phyloP scores from a whole-genome alignment of 2,329 filamentous ascomycete species.

The Chaetomium sp. region DNA sequence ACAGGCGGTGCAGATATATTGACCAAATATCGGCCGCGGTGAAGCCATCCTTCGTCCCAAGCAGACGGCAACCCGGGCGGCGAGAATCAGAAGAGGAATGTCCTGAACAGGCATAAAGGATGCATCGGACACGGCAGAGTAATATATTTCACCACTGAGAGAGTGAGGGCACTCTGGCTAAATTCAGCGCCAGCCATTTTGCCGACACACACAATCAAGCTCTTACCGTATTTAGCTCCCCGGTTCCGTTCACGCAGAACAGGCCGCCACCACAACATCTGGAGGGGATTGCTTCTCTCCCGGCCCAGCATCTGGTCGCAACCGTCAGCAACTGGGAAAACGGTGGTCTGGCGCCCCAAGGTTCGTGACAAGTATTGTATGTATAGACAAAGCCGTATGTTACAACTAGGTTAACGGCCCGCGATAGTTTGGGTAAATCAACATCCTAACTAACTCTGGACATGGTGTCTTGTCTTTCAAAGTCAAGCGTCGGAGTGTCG shows the following conservation, averaged over 20 bases:
- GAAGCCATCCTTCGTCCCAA: slow-evolving; percentile 22
- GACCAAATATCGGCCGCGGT: slow-evolving; percentile 28
- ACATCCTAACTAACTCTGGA: not conserved
- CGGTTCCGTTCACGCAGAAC: slow-evolving; percentile 24
- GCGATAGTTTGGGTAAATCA: not conserved
- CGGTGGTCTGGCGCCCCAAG: slow-evolving; percentile 4
- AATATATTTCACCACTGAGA: slow-evolving; percentile 36
- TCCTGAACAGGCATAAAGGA: slow-evolving; percentile 28
- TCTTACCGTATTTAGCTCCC: slow-evolving; percentile 18
- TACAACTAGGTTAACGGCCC: not conserved
- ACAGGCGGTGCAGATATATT: slow-evolving; percentile 27
- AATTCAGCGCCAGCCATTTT: slow-evolving; percentile 35
- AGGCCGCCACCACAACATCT: slow-evolving; percentile 30
- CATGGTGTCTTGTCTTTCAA: not conserved
- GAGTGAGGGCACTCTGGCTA: slow-evolving; percentile 36
- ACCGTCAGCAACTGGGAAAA: slow-evolving; percentile 7
- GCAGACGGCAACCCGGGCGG: slow-evolving; percentile 17
- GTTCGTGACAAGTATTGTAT: not conserved
- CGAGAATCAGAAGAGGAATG: slow-evolving; percentile 20
- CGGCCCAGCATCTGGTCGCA: not conserved
- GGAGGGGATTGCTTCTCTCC: slow-evolving; percentile 19
- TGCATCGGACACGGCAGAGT: slow-evolving; percentile 36
- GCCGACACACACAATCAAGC: slow-evolving; percentile 33
- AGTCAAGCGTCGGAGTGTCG: not conserved
- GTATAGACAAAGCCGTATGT: not conserved